phyloP scores from a whole-genome alignment of 1,139 yeast species.

The Geotrichum armillariae region DNA sequence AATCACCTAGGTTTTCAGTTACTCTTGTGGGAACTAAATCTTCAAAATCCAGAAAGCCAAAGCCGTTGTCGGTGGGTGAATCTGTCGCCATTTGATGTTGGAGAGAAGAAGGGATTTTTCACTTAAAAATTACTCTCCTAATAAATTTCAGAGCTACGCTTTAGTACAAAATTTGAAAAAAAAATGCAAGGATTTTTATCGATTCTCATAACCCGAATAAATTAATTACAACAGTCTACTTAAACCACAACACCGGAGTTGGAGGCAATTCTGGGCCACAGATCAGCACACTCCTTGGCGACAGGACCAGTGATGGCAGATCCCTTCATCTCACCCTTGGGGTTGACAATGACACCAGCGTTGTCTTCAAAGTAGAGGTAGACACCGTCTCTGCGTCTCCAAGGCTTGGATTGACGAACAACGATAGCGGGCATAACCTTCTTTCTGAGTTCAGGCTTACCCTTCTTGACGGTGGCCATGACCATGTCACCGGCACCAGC shows the following conservation, averaged over 20 bases:
- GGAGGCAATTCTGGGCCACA: conserved; percentile 99
- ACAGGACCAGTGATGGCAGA: conserved; percentile 99
- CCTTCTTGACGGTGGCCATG: conserved; percentile 99
- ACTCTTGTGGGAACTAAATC: conserved; percentile 40
- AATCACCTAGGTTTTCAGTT: conserved; percentile 43
- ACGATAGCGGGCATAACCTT: conserved; percentile 99
- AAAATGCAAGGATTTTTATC: conserved; percentile 9
- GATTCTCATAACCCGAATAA: conserved; percentile 14
- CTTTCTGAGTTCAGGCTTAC: conserved; percentile 99
- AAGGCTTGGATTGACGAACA: conserved; percentile 98
- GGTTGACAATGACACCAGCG: conserved; percentile 99
- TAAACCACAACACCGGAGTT: conserved; percentile 99
- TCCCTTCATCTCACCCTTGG: conserved; percentile 99
- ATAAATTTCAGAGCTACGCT: too few relatives aligned
- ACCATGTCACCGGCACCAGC: conserved; percentile 99
- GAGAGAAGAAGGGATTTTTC: not conserved
- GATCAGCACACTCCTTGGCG: conserved; percentile 99
- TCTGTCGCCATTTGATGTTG: conserved; percentile 2
- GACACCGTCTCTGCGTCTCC: conserved; percentile 99
- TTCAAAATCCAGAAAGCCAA: conserved; percentile 11
- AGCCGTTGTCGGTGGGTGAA: conserved; percentile 2
- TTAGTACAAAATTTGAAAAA: too few relatives aligned
- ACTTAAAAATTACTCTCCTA: not conserved
- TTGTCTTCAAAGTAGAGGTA: conserved; percentile 99
- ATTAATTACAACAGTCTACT: conserved; percentile 31